Evolutionary conservation across 2,329 filamentous ascomycete species (phyloP), one percentile per base, ranked within the genome.

Genomic region (Pseudophaeomoniella oleicola): DNA sequence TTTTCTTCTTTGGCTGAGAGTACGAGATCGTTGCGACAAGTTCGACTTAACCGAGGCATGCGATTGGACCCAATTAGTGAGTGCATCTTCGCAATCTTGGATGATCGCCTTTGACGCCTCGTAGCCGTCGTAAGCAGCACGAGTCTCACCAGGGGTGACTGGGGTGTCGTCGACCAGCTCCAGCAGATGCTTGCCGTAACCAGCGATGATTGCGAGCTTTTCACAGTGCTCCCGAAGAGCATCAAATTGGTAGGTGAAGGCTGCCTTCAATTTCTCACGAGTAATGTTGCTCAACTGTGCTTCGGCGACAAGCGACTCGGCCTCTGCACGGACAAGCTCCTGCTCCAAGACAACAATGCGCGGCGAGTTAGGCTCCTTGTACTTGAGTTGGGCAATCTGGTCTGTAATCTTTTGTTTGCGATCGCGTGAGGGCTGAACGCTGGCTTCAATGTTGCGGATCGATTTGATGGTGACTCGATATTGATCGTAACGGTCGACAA

Each of bases 371-470:
- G 90, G 90, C 62, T 98, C 90, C 69, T 98, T 98, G 76, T 96
- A 98, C 64, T 98, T 98, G 52, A 98, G 75, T 61, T 96, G 88
- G 35, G 90, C 88, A 51, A 98, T 98, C 58, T 96, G 85, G 58
- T 98, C 90, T 51, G 85, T 94, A 55, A 98, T 96, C 67, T 96
- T 98, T 62, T 96, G 88, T 69, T 98, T 98, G 90, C 90, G 83
- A 64, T 98, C 90, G 64, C 90, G 76, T 68, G 87, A 94, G 39
- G 90, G 90, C 64, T 98, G 90, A 35, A 98, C 90, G 15, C 88
- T 96, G 41, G 88, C 87, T 63, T 98, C 90, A 46, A 98, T 98
- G 64, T 98, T 98, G 52, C 90, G 82, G 54, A 98, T 94, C 59
- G 86, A 93, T 79, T 98, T 98, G 66, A 98, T 93, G 37, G 90